Base-by-base conservation (phyloP, 2,329 filamentous ascomycete species). In the Pseudodiploospora longispora region DNA sequence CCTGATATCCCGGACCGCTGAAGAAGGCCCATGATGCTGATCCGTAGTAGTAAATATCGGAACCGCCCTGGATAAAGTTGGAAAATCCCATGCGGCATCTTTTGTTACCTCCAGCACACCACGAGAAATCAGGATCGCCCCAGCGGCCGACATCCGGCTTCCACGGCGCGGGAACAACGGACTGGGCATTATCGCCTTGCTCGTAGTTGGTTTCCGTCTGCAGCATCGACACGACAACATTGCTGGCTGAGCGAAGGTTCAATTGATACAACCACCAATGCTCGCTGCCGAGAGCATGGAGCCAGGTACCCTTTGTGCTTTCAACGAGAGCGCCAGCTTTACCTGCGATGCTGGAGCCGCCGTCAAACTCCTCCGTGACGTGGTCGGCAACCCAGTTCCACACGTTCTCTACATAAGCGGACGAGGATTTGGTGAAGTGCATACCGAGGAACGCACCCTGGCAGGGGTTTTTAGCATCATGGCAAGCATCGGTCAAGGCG, bases 191-290 rank as follows among this genome's bases (percentile, higher is more conserved):
- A 46, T 66, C 50, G 27, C 55, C 56, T 43, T 59, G 56, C n/a
- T 59, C 53, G 40, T 60, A 59, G 52, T 75, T 75, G 6, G 75
- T 76, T 58, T 80, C 76, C 40, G 66, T 68, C 59, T 79, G 73
- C 45, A 74, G 64, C 55, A 77, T 54, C 9, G 66, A 66, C n/a
- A 74, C 62, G 46, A 75, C 64, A 5, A 79, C 67, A 47, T 76
- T 75, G 42, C 63, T 55, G 1, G 74, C 74, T 28, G 63, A 59
- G 37, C 66, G 62, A 41, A 79, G 59, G 49, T 77, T 74, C 51
- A 78, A 71, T 59, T 80, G 74, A 60, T 80, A 80, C 40, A 80
- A 59, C 57, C 71, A 71, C 59, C 70, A 72, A 56, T 81, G 76
- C 62, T 81, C 77, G 41, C 67, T 72, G 3, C 76, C 71, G 38